Evolutionary conservation across 495 filamentous ascomycete species (phyloP).

Genomic region (Poronia punctata): DNA sequence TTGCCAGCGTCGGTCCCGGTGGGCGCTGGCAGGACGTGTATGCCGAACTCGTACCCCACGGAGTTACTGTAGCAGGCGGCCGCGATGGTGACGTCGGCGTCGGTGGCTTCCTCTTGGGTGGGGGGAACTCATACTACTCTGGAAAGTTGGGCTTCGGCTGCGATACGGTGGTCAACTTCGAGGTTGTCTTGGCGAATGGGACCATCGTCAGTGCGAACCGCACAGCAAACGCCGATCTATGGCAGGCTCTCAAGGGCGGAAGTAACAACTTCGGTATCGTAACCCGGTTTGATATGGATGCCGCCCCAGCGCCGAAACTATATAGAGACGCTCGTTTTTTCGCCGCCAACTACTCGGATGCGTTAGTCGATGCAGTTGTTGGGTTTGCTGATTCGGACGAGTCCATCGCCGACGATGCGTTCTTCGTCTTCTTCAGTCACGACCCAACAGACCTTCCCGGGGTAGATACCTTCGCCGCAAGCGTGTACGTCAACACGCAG

Average conservation of each 20-base stretch:
- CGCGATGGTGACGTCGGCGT: slow-evolving; percentile 37
- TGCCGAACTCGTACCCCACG: slow-evolving; percentile 22
- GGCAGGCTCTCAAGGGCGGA: slow-evolving; percentile 49
- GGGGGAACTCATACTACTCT: slow-evolving; percentile 37
- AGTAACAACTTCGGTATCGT: slow-evolving; percentile 50
- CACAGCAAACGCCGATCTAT: slow-evolving; percentile 39
- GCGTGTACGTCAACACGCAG: slow-evolving; percentile 15
- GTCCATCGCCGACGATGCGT: slow-evolving; percentile 16
- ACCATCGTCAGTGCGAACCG: slow-evolving; percentile 41
- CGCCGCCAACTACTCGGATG: slow-evolving; percentile 7
- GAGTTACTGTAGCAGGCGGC: slow-evolving; percentile 33
- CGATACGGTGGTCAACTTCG: slow-evolving; percentile 41
- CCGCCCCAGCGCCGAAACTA: slow-evolving; percentile 20
- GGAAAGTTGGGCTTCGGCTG: slow-evolving; percentile 38
- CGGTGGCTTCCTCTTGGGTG: slow-evolving; percentile 36
- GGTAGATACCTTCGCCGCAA: slow-evolving; percentile 7
- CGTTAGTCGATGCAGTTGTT: slow-evolving; percentile 19
- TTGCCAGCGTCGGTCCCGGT: slow-evolving; percentile 37
- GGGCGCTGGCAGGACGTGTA: slow-evolving; percentile 41
- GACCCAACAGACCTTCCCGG: neutral
- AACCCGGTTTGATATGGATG: slow-evolving; percentile 42
- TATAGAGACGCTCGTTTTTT: slow-evolving; percentile 16
- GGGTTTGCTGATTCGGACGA: slow-evolving; percentile 22
- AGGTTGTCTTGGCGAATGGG: slow-evolving; percentile 49
- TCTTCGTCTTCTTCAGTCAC: slow-evolving; percentile 11